Conservation (phyloP, 768 basidiomycete genomes). For the Suillus hirtellus region DNA sequence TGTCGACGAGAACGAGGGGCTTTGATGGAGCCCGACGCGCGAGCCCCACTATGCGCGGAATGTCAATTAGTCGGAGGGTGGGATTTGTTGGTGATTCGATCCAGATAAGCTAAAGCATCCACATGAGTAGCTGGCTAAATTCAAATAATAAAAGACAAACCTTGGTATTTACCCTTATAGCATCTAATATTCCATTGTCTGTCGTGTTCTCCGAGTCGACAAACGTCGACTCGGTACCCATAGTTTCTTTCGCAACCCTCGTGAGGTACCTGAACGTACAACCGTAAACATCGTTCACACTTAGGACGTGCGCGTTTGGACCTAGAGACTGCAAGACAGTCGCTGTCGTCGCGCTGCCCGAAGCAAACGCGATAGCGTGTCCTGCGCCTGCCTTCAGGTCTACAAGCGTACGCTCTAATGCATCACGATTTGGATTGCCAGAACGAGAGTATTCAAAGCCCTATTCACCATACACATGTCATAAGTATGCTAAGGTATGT, state of each 20-base stretch:
- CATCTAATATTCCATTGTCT: slow-evolving; percentile 62
- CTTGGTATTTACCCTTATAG: slow-evolving; percentile 80
- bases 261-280: slow-evolving; percentile 88
- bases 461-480: slow-evolving; percentile 30
- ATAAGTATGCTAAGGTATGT: neutral
- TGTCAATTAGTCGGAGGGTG: slow-evolving; percentile 82
- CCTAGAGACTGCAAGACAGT: slow-evolving; percentile 79
- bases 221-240: slow-evolving; percentile 73
- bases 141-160: slow-evolving; percentile 38
- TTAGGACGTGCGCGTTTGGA: slow-evolving; percentile 73
- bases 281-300: slow-evolving; percentile 93
- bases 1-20: slow-evolving; percentile 88
- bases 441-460: slow-evolving; percentile 93
- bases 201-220: slow-evolving; percentile 73
- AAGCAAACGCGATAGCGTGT: slow-evolving; percentile 76
- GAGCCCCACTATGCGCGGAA: slow-evolving; percentile 66
- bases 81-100: slow-evolving; percentile 96
- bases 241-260: slow-evolving; percentile 60
- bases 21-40: slow-evolving; percentile 59
- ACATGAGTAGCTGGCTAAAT: neutral
- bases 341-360: slow-evolving; percentile 85
- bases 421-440: slow-evolving; percentile 83
- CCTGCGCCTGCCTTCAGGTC: slow-evolving; percentile 76
- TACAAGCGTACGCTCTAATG: slow-evolving; percentile 76
- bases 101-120: slow-evolving; percentile 73